Conservation (phyloP, 345 rosid genomes). For the Corymbia maculata region DNA sequence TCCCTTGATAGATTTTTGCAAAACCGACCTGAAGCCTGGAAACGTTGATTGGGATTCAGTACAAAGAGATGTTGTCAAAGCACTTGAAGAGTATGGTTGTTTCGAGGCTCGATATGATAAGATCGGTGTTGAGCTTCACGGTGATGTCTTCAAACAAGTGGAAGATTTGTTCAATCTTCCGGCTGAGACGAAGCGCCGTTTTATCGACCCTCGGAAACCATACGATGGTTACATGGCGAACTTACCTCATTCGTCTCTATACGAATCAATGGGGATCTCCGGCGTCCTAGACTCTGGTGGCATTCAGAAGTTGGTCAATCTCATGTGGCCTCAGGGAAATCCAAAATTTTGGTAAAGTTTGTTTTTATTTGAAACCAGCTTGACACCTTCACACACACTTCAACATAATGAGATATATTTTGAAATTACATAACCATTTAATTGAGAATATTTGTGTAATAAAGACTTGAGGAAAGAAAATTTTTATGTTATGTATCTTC, state of each 20-base stretch:
- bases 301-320: neutral
- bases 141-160: neutral
- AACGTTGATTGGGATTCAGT: neutral
- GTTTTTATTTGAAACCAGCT: neutral
- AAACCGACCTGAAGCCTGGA: neutral
- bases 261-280: neutral
- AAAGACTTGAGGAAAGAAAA: neutral
- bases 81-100: constrained; percentile 1
- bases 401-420: neutral
- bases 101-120: neutral
- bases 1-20: neutral
- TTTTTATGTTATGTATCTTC: neutral
- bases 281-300: neutral
- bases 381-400: neutral
- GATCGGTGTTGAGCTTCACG: neutral
- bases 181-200: neutral
- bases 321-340: neutral
- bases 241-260: neutral
- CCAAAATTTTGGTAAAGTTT: neutral
- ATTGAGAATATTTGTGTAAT: neutral
- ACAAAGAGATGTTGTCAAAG: neutral
- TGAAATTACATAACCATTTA: neutral
- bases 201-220: neutral
- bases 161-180: neutral
- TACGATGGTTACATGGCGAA: neutral